Base-by-base conservation (phyloP, 148 eudicot genomes). In the Pouteria glomerata region DNA sequence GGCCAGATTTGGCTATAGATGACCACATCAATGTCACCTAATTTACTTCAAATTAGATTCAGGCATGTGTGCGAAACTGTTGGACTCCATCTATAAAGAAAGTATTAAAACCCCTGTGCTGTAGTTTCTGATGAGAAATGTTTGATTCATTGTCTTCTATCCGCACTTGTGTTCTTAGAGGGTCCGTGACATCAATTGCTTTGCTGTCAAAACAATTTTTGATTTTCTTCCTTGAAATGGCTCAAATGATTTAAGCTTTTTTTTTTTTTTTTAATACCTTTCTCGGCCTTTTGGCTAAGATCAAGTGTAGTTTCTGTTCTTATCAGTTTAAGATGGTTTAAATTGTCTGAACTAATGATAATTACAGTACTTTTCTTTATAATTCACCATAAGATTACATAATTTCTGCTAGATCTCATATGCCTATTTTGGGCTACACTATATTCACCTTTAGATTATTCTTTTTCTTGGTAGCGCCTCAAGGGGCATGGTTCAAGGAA, bases 251-350 rank as follows among this genome's bases (percentile, higher is more conserved):
- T n/a, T n/a, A n/a, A n/a, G n/a, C n/a, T n/a, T n/a, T n/a, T n/a
- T n/a, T n/a, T n/a, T n/a, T n/a, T n/a, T n/a, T n/a, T n/a, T n/a
- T n/a, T n/a, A n/a, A 83, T 74, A 84, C 88, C 81, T 81, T 78
- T 84, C 87, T 83, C 87, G 87, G 87, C 86, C 86, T 83, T 83
- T 83, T 83, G 81, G 83, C 86, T 83, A 83, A 77, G 83, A 83
- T 81, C 84, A 80, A 77, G 82, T 78, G 84, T 83, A 83, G 86
- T 80, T 77, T 80, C 79, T 80, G 86, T 83, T 80, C 83, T 83
- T 80, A 83, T 83, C 86, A 79, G 83, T 83, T 83, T 83, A 83
- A 83, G n/a, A n/a, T n/a, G n/a, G 61, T 23, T 24, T 69, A 69
- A 35, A 34, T 34, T 19, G 30, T 53, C 29, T 16, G 23, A 31